Conservation (phyloP, 164 flowering plant genomes). For the Malania oleifera region DNA sequence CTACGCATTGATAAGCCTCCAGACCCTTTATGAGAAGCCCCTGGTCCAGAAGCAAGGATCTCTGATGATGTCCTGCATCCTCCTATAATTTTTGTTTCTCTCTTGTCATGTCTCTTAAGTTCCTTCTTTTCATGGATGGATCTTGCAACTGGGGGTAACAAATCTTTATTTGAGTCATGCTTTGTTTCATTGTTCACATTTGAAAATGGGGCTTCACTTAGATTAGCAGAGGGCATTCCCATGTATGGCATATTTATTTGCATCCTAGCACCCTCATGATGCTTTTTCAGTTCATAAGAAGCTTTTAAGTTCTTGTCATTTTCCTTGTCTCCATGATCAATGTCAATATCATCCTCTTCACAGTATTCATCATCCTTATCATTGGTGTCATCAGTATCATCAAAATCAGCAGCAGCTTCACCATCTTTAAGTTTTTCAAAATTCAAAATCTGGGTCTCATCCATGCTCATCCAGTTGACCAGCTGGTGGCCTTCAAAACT, state of each 20-base stretch:
- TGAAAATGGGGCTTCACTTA: background rate
- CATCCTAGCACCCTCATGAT: conserved; percentile 10
- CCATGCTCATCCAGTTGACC: conserved; percentile 57
- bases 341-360: conserved; percentile 22
- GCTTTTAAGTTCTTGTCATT: conserved; percentile 12
- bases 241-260: background rate
- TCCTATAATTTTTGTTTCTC: conserved; percentile 15
- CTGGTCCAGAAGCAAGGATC: conserved; percentile 14
- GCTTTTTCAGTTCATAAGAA: conserved; percentile 12
- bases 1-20: conserved; percentile 19
- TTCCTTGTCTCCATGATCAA: conserved; percentile 16
- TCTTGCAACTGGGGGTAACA: conserved; percentile 1
- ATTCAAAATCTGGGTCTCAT: conserved; percentile 29
- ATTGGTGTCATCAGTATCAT: conserved; percentile 37
- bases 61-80: conserved; percentile 12
- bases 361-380: conserved; percentile 23
- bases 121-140: conserved; percentile 8
- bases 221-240: conserved; percentile 7
- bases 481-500: conserved; percentile 16
- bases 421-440: conserved; percentile 31
- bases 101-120: conserved; percentile 7
- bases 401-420: conserved; percentile 24
- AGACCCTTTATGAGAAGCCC: conserved; percentile 14
- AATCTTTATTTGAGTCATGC: conserved; percentile 8
- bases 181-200: conserved; percentile 16